Evolutionary conservation across 2,329 filamentous ascomycete species (phyloP).

Genomic region (Trichoderma sp.): DNA sequence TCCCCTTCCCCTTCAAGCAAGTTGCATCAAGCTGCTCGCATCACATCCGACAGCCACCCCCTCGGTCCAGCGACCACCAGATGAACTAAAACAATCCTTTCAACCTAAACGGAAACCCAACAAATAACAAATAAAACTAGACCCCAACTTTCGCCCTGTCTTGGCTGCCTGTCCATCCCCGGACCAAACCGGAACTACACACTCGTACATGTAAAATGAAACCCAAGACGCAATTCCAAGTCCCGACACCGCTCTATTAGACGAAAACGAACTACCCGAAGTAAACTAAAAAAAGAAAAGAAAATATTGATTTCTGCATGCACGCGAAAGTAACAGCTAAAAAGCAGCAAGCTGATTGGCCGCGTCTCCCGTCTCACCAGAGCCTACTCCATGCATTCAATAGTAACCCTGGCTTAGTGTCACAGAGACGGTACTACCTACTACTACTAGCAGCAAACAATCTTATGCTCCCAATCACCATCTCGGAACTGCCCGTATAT

Average conservation of each 20-base stretch:
- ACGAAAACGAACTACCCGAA: neutral
- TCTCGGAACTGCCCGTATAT: neutral
- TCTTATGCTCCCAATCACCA: neutral
- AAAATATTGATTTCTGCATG: neutral
- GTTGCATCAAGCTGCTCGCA: neutral
- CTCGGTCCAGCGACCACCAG: neutral
- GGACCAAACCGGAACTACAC: neutral
- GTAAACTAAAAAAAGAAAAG: neutral
- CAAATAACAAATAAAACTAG: neutral
- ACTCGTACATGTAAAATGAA: neutral
- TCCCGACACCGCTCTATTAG: neutral
- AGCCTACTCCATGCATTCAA: neutral
- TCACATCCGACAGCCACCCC: neutral
- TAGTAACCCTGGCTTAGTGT: neutral
- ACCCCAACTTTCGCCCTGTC: neutral
- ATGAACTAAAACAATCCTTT: neutral
- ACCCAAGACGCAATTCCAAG: neutral
- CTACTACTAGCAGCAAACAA: neutral
- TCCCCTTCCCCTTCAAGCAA: neutral
- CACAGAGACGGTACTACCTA: neutral
- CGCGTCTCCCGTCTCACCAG: neutral
- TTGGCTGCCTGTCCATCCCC: neutral
- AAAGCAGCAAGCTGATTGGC: neutral
- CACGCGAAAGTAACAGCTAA: neutral
- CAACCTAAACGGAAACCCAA: neutral